A percentile compares a stretch with the other conserved stretches of the same genome.
These are phyloP conservation scores for Amoeboaphelidium protococcarum DNA, from an alignment of 371 early-diverging fungal species.

Conservation along the genomic window DNA sequence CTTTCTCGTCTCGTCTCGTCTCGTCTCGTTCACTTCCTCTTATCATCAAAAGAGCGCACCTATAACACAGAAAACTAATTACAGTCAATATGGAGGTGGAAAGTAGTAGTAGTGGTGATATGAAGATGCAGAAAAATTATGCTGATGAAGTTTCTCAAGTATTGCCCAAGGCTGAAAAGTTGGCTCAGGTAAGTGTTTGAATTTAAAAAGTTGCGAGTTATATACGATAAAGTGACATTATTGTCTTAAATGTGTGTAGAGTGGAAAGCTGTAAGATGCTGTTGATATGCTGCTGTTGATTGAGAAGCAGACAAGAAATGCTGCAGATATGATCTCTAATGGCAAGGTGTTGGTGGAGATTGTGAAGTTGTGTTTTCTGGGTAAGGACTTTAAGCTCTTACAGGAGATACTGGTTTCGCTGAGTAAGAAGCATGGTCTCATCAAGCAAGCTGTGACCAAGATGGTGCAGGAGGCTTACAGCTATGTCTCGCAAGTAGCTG, in stretches of 20 bases:
- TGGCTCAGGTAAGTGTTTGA: slow-evolving; percentile 23
- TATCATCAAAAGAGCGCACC: too few relatives aligned
- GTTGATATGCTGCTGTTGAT: slow-evolving; percentile 44
- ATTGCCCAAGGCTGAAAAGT: slow-evolving; percentile 44
- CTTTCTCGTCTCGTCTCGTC: too few relatives aligned
- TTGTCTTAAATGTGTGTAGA: slow-evolving; percentile 10
- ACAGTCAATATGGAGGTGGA: slow-evolving; percentile 2
- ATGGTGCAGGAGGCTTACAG: slow-evolving; percentile 86
- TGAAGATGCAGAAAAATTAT: slow-evolving; percentile 77
- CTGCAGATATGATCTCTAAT: slow-evolving; percentile 61
- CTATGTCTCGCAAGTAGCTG: slow-evolving; percentile 51
- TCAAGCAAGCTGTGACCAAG: slow-evolving; percentile 78
- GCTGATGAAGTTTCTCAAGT: slow-evolving; percentile 44
- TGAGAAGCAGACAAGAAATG: slow-evolving; percentile 77
- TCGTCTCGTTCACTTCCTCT: too few relatives aligned
- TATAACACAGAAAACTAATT: background rate
- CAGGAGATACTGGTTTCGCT: slow-evolving; percentile 67
- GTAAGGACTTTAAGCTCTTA: slow-evolving; percentile 54
- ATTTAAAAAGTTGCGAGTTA: too few relatives aligned
- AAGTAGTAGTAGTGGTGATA: slow-evolving; percentile 1
- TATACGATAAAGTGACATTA: too few relatives aligned
- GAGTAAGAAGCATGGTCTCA: slow-evolving; percentile 80
- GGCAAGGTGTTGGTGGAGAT: slow-evolving; percentile 53
- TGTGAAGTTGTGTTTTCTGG: slow-evolving; percentile 39
- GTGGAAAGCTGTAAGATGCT: slow-evolving; percentile 41